Percentiles rank a stretch among this genome's conserved stretches.
These are phyloP conservation scores for Ceratopteris richardii DNA, from an alignment of 75 land plant species.

Conservation along the genomic window DNA sequence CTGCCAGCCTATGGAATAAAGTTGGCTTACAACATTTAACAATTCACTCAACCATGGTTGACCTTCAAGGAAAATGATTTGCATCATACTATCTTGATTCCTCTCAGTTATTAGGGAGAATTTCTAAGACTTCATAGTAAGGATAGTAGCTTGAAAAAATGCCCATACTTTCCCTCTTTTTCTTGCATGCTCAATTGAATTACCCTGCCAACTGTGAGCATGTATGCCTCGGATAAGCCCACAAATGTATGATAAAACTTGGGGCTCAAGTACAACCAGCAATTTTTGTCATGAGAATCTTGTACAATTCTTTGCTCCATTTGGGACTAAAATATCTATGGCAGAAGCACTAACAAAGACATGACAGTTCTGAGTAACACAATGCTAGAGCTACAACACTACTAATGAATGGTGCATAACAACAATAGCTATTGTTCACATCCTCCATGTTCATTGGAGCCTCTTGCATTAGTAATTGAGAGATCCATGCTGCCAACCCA, in stretches of 20 bases:
- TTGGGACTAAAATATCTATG: background rate
- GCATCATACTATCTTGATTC: too few relatives aligned
- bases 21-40: slow-evolving; percentile 46
- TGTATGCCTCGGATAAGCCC: slow-evolving; percentile 47
- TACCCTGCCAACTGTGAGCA: slow-evolving; percentile 14
- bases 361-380: background rate
- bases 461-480: background rate
- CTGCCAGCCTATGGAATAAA: slow-evolving; percentile 61
- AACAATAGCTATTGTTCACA: background rate
- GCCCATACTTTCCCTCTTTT: too few relatives aligned
- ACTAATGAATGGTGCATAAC: background rate
- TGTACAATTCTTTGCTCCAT: background rate
- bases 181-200: slow-evolving; percentile 21
- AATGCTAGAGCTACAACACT: background rate
- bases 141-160: slow-evolving; percentile 6
- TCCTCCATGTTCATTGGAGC: background rate
- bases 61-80: slow-evolving; percentile 50
- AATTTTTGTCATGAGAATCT: slow-evolving; percentile 8
- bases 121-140: slow-evolving; percentile 29
- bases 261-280: slow-evolving; percentile 58
- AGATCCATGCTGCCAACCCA: background rate
- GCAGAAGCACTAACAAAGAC: too few relatives aligned
- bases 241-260: slow-evolving; percentile 43
- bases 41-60: slow-evolving; percentile 65
- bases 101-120: slow-evolving; percentile 39